These are phyloP conservation scores for Oemleria cerasiformis DNA, from an alignment of 306 rosid species.

Conservation along the genomic window DNA sequence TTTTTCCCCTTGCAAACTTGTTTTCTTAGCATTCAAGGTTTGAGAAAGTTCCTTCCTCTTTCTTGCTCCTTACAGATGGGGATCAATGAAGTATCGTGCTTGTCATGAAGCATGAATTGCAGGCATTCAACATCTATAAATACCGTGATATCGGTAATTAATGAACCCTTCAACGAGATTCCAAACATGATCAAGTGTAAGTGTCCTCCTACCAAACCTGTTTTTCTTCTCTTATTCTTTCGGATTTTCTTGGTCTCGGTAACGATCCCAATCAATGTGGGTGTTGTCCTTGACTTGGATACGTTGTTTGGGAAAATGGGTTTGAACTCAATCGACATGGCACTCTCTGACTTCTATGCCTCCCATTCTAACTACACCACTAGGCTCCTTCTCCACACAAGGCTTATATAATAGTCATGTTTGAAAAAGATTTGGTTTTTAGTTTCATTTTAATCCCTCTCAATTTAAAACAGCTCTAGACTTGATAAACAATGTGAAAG, in stretches of 20 bases:
- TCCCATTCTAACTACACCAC: not conserved
- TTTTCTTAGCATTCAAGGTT: no score
- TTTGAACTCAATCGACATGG: not conserved
- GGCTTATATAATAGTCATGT: not conserved
- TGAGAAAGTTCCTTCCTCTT: no score
- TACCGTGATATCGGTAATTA: no score
- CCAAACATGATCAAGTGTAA: not conserved
- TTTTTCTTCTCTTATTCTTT: no score
- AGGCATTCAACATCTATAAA: not conserved
- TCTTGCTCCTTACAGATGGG: no score
- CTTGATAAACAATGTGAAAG: slow-evolving; percentile 26
- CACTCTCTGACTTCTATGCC: slow-evolving; percentile 9
- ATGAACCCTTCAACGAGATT: no score
- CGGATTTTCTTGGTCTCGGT: not conserved
- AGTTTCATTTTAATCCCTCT: no score
- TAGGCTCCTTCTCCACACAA: not conserved
- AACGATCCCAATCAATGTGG: not conserved
- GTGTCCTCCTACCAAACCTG: not conserved
- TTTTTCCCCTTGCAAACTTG: no score
- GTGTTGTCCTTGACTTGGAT: slow-evolving; percentile 5
- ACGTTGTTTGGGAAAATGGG: not conserved
- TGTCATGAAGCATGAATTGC: not conserved
- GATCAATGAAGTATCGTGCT: no score
- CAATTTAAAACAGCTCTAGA: slow-evolving; percentile 7
- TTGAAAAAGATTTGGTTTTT: not conserved